phyloP scores from a whole-genome alignment of 495 filamentous ascomycete species.

The Neurospora sp. region DNA sequence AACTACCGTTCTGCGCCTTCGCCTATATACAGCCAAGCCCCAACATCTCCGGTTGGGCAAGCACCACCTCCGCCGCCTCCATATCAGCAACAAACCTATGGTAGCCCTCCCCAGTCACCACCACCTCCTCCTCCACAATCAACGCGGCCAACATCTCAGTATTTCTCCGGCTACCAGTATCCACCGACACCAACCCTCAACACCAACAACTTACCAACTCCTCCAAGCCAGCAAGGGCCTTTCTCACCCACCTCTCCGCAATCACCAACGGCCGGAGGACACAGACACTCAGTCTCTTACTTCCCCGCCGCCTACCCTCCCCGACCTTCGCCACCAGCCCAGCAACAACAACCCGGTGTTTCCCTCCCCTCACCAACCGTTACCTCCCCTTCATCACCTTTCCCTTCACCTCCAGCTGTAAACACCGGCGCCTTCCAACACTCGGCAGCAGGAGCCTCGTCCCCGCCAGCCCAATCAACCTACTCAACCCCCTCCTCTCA shows the following conservation, averaged over 20 bases:
- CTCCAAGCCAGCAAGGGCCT: neutral
- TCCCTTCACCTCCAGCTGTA: neutral
- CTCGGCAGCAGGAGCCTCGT: no score
- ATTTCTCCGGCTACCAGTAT: neutral
- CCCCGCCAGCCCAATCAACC: no score
- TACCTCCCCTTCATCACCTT: neutral
- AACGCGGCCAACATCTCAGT: neutral
- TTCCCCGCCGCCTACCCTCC: neutral
- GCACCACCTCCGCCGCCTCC: neutral
- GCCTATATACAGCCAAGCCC: neutral
- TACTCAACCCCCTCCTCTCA: neutral
- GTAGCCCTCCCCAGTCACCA: neutral
- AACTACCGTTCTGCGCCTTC: neutral
- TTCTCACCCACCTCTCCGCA: neutral
- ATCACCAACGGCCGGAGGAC: neutral
- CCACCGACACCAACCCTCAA: neutral
- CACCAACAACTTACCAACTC: neutral
- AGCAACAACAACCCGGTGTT: neutral
- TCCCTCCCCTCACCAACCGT: neutral
- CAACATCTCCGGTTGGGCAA: neutral
- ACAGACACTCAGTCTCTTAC: neutral
- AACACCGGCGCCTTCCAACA: neutral
- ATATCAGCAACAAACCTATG: neutral
- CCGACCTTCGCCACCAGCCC: neutral
- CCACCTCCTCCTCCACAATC: neutral